Evolutionary conservation across 140 eudicot species (phyloP).

Genomic region (Oenanthe javanica): DNA sequence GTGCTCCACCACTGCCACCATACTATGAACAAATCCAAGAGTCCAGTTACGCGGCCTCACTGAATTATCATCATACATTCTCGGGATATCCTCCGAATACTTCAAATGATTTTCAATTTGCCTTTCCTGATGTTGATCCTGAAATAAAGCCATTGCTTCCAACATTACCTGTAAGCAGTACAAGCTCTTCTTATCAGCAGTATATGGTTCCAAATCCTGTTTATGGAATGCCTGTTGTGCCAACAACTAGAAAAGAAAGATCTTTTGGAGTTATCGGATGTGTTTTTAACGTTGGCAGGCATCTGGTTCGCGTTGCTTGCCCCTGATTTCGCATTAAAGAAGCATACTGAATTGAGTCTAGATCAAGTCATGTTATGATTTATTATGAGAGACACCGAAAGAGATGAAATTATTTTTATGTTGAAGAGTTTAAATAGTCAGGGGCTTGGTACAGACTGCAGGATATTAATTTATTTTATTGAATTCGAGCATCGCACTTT

Average conservation of each 20-base stretch:
- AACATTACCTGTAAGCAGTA: conserved; percentile 1
- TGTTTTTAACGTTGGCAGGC: conserved; percentile 20
- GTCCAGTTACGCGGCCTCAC: conserved; percentile 3
- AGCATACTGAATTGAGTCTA: not conserved
- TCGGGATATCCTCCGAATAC: conserved; percentile 19
- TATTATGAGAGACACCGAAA: not conserved
- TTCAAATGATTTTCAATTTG: conserved; percentile 24
- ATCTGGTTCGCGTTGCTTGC: conserved; percentile 47
- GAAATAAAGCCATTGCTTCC: conserved; percentile 14
- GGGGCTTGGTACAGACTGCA: too few relatives aligned
- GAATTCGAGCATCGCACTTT: too few relatives aligned
- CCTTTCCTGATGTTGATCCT: conserved; percentile 3
- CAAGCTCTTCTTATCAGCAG: conserved; percentile 41
- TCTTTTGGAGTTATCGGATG: conserved; percentile 46
- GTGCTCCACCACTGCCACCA: conserved; percentile 74
- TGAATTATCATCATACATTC: conserved; percentile 2
- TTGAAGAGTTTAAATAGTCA: too few relatives aligned
- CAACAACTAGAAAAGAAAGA: conserved; percentile 31
- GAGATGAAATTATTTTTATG: too few relatives aligned
- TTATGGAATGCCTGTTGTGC: conserved; percentile 32
- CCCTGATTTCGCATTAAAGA: conserved; percentile 55
- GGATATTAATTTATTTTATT: too few relatives aligned
- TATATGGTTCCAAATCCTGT: conserved; percentile 42
- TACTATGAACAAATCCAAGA: conserved; percentile 37
- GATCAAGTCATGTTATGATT: not conserved